Base-by-base conservation (phyloP, 2,329 filamentous ascomycete species). In the Torrubiella hemipterigena region DNA sequence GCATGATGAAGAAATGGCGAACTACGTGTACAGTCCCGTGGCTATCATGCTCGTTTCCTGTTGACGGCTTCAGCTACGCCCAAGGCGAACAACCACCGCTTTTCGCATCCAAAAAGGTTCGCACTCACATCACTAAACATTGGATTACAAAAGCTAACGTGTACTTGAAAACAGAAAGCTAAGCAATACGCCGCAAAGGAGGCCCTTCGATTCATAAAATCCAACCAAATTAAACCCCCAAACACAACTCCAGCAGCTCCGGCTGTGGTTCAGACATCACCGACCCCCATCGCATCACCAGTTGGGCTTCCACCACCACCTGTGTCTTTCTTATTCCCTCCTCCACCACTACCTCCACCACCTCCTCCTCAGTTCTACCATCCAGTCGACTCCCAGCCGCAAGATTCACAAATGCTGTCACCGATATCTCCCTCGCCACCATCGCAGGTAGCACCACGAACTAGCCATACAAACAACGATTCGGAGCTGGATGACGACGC, bases 111-210 rank as follows among this genome's bases (percentile, higher is more conserved):
- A 72, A 72, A 41, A 72, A 67, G 54, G 62, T 51, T 31, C 17
- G 27, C 6, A 5, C 6, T 17, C 4, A 16, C n/a, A 12, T 14
- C 4, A 11, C 12, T 6, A 19, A 13, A 16, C n/a, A 12, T 14
- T 16, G 6, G 16, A 12, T n/a, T 10, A 12, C 12, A 4, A 11
- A 16, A 14, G 13, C 17, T 34, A 17, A 34, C 24, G 10, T 5
- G 9, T 27, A 35, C n/a, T 14, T 7, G 4, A 11, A 7, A 7
- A 3, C 29, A 59, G 51, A 46, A 62, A 21, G 67, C 70, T 16
- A 72, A 67, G 46, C 55, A 62, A 37, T 69, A 63, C 38, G 68
- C 69, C 1, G 67, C 69, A 15, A 60, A 58, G 40, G 57, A 55
- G 10, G 66, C 66, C 16, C 40, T 63, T 15, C 46, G 55, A 7